These are phyloP conservation scores for Leptomonas seymouri DNA, from an alignment of 208 protist species.

Conservation along the genomic window DNA sequence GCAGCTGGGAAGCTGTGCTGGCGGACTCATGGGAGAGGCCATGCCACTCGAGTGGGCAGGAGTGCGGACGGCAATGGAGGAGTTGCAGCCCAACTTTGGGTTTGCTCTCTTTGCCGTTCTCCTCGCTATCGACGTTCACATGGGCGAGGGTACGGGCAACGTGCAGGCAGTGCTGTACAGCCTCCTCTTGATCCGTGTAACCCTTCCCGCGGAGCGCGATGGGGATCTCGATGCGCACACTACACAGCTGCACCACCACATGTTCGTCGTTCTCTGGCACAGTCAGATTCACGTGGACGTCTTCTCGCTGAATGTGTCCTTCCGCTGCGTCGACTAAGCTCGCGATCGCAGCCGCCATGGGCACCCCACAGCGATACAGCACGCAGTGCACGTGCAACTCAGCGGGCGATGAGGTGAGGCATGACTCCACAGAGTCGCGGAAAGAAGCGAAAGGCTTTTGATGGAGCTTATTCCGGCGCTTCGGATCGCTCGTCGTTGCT, in stretches of 20 bases:
- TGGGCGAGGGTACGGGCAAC: constrained; percentile 25
- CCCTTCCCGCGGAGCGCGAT: constrained; percentile 1
- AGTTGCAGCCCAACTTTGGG: constrained; percentile 27
- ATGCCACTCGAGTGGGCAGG: constrained; percentile 2
- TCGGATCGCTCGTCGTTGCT: not conserved
- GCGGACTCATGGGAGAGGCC: not conserved
- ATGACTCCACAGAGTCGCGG: constrained; percentile 15
- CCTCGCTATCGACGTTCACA: constrained; percentile 21
- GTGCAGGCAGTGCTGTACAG: constrained; percentile 38
- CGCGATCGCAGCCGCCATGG: constrained; percentile 38
- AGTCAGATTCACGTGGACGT: constrained; percentile 10
- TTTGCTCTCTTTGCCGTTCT: not conserved
- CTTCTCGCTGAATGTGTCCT: constrained; percentile 18
- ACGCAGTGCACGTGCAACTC: constrained; percentile 66
- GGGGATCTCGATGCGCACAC: constrained; percentile 33
- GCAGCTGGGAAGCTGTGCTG: constrained; percentile 29
- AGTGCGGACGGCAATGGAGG: constrained; percentile 22
- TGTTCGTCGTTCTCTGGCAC: constrained; percentile 31
- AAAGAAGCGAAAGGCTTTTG: not conserved
- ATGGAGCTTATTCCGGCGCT: not conserved
- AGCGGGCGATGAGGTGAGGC: not conserved
- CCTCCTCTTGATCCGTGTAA: constrained; percentile 3
- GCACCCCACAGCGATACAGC: constrained; percentile 55
- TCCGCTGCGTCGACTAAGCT: constrained; percentile 40
- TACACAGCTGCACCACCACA: constrained; percentile 64